A percentile compares a stretch with the other conserved stretches of the same genome.
Evolutionary conservation across 495 filamentous ascomycete genomes (phyloP).

Genomic region (Penicillium ucsense): DNA sequence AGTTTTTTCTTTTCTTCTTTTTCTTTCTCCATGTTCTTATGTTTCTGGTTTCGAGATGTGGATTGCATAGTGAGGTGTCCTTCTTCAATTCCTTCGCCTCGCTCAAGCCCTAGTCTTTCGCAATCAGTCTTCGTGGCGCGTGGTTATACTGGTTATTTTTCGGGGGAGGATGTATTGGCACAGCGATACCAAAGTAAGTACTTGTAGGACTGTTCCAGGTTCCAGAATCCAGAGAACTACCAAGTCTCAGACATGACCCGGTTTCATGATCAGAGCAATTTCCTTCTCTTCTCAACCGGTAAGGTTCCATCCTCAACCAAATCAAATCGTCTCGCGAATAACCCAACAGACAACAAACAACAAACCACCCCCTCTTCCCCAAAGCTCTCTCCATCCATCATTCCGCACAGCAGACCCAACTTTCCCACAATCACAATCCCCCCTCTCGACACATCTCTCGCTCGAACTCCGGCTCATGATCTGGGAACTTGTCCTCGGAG

Average conservation of each 20-base stretch:
- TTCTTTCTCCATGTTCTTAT: too few relatives aligned
- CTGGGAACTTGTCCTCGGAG: conserved; percentile 33
- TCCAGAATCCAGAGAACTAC: too few relatives aligned
- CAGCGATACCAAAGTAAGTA: conserved; percentile 37
- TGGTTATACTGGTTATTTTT: conserved; percentile 34
- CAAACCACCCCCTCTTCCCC: conserved; percentile 25
- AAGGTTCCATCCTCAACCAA: background rate
- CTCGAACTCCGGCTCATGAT: conserved; percentile 37
- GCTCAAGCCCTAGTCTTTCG: too few relatives aligned
- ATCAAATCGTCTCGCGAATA: background rate
- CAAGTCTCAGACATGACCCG: too few relatives aligned
- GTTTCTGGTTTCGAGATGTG: too few relatives aligned
- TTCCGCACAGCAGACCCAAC: conserved; percentile 1
- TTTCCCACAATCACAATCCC: conserved; percentile 12
- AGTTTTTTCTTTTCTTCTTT: too few relatives aligned
- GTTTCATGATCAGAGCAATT: too few relatives aligned
- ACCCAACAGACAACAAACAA: conserved; percentile 30
- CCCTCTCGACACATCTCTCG: conserved; percentile 31
- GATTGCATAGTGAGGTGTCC: too few relatives aligned
- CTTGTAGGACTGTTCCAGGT: too few relatives aligned
- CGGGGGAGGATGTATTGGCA: conserved; percentile 39
- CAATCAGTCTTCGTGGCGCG: conserved; percentile 12
- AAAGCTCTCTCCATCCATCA: conserved; percentile 4
- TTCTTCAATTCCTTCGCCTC: too few relatives aligned
- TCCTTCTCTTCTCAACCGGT: too few relatives aligned